Evolutionary conservation across 768 basidiomycete genomes (phyloP), one percentile per base, ranked within the genome.

Genomic region (Phaffia australis): DNA sequence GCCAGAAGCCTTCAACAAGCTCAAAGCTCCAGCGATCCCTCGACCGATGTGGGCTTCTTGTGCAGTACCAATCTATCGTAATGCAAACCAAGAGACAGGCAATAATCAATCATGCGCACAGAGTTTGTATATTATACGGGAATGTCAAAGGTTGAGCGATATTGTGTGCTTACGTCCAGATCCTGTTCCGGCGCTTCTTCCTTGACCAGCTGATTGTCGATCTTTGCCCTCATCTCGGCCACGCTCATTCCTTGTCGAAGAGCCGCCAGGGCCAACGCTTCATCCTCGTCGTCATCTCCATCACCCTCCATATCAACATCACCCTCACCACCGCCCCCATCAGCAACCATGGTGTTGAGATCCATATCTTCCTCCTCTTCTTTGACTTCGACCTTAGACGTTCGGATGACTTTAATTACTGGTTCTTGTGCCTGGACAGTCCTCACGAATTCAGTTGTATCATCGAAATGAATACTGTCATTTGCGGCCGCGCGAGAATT

Each of bases 391-490:
- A 57, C 27, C 16, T 32, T 25, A 29, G 42, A 56, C 54, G 60
- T 67, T 29, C 52, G 32, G 32, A 67, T 57, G 54, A 67, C 60
- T 29, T 56, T 52, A 30, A 67, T 56, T 47, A 63, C 55, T 9
- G 66, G 66, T 57, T 51, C 64, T 50, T 65, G 23, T 23, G 64
- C 42, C 27, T 51, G 32, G 30, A 79, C 76, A 64, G 78, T 85
- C 21, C 92, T 85, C 50, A 98, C 89, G 70, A 99, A 99, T 75
- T 97, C 94, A 0, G 91, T 90, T 0, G 94, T 98, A 71, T 97
- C 93, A 73, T 98, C 93, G 69, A 99, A 91, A 0, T 56, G 54
- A 35, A 87, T 88, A 42, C 97, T 79, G 27, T 73, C 79, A 29
- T 81, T 81, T 67, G 62, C 67, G 9, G 67, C 67, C 15, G 60